Evolutionary conservation across 176 grass and related monocot genomes (phyloP).

Genomic region (Oryza punctata): DNA sequence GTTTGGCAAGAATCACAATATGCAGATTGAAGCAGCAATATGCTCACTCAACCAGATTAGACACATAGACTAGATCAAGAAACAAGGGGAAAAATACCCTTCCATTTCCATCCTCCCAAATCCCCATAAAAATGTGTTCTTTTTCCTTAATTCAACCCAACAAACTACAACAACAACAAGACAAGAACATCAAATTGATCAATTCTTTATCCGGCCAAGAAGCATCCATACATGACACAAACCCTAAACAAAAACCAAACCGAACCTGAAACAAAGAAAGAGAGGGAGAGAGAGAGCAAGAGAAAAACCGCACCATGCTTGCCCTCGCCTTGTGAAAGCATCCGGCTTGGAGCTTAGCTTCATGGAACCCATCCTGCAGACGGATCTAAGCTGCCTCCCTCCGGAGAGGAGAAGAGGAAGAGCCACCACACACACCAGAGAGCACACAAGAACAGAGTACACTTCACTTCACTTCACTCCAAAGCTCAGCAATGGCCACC

Average conservation of each 20-base stretch:
- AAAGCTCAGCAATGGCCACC: slow-evolving; percentile 26
- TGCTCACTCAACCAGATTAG: background rate
- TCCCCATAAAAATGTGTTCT: background rate
- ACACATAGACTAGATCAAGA: background rate
- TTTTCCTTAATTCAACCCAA: background rate
- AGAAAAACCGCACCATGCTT: slow-evolving; percentile 54
- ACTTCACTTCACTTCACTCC: slow-evolving; percentile 10
- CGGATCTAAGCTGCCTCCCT: slow-evolving; percentile 20
- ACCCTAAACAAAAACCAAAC: background rate
- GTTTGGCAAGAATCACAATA: background rate
- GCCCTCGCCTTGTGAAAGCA: slow-evolving; percentile 59
- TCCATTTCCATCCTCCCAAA: background rate
- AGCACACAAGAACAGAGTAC: slow-evolving; percentile 17
- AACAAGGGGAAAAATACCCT: background rate
- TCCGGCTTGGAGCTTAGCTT: slow-evolving; percentile 67
- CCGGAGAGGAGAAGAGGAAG: background rate
- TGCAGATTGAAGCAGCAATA: background rate
- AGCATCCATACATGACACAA: slow-evolving; percentile 3
- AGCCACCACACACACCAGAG: background rate
- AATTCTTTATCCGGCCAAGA: slow-evolving; percentile 3
- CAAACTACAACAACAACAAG: slow-evolving; percentile 7
- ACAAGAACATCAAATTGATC: slow-evolving; percentile 4
- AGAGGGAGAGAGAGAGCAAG: background rate
- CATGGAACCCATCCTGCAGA: slow-evolving; percentile 47
- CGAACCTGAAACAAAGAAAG: slow-evolving; percentile 12